phyloP scores from a whole-genome alignment of 495 filamentous ascomycete genomes.

The Articulospora tetracladia region DNA sequence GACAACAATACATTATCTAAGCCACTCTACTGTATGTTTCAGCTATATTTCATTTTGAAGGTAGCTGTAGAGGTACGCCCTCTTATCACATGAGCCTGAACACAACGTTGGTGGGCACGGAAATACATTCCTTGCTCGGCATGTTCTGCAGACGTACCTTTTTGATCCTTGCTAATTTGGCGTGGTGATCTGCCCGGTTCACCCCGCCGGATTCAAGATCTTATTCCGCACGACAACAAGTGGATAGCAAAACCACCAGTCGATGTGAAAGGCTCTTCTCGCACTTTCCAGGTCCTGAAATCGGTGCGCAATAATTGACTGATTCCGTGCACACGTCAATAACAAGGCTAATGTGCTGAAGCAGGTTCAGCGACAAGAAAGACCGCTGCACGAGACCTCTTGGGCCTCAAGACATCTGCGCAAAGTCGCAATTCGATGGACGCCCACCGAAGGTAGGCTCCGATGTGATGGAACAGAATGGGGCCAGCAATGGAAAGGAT shows the following conservation, averaged over 20 bases:
- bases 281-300: background rate
- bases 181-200: no score
- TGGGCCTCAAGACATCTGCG: conserved; percentile 14
- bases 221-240: no score
- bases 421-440: conserved; percentile 26
- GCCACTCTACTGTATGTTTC: no score
- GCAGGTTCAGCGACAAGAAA: conserved; percentile 5
- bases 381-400: conserved; percentile 12
- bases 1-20: no score
- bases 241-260: conserved; percentile 4
- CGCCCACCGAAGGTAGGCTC: conserved; percentile 19
- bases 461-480: conserved; percentile 45
- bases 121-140: no score
- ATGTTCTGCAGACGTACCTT: no score
- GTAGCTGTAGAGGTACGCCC: no score
- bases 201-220: no score
- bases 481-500: conserved; percentile 46
- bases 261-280: conserved; percentile 5
- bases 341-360: background rate
- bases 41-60: no score
- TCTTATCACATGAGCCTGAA: no score
- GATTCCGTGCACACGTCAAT: background rate
- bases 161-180: no score
- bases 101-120: no score
- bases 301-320: conserved; percentile 9